phyloP scores from a whole-genome alignment of 2,329 filamentous ascomycete species.

The Fusarium verticillioides region DNA sequence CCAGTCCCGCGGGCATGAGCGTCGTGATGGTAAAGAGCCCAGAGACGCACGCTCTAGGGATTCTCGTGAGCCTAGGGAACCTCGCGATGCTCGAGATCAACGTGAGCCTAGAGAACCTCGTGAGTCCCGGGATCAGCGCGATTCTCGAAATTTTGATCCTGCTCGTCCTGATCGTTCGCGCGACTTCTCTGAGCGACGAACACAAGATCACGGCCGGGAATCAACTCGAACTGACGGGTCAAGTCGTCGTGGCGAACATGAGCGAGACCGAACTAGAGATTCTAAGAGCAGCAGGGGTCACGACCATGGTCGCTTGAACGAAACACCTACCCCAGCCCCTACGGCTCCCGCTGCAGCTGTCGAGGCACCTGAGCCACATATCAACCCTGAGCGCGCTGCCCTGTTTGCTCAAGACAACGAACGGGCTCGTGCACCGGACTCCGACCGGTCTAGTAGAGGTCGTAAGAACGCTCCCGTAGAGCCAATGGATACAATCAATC shows the following conservation, averaged over 20 bases:
- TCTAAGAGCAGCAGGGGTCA: slow-evolving; percentile 41
- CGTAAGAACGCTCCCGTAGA: slow-evolving; percentile 46
- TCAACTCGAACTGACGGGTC: slow-evolving; percentile 46
- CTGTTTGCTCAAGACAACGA: slow-evolving; percentile 55
- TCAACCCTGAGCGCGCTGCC: slow-evolving; percentile 67
- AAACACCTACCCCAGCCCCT: slow-evolving; percentile 44
- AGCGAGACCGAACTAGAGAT: slow-evolving; percentile 55
- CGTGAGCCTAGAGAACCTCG: slow-evolving; percentile 53
- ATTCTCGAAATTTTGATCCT: slow-evolving; percentile 53
- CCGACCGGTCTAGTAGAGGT: slow-evolving; percentile 45
- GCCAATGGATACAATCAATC: slow-evolving; percentile 56
- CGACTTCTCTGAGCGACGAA: slow-evolving; percentile 58
- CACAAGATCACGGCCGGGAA: slow-evolving; percentile 49
- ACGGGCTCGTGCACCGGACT: slow-evolving; percentile 43
- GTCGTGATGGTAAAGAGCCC: slow-evolving; percentile 52
- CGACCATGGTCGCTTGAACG: slow-evolving; percentile 46
- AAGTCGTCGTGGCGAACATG: slow-evolving; percentile 54
- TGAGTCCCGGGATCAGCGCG: slow-evolving; percentile 52
- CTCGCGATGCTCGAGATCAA: slow-evolving; percentile 44
- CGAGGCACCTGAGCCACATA: slow-evolving; percentile 56
- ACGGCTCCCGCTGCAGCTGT: slow-evolving; percentile 40
- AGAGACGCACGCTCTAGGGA: slow-evolving; percentile 51
- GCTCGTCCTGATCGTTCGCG: slow-evolving; percentile 55
- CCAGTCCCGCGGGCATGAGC: slow-evolving; percentile 55
- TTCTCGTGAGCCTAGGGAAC: slow-evolving; percentile 44